Base-by-base conservation (phyloP, 176 grass and related monocot species). In the Musa schizocarpa region DNA sequence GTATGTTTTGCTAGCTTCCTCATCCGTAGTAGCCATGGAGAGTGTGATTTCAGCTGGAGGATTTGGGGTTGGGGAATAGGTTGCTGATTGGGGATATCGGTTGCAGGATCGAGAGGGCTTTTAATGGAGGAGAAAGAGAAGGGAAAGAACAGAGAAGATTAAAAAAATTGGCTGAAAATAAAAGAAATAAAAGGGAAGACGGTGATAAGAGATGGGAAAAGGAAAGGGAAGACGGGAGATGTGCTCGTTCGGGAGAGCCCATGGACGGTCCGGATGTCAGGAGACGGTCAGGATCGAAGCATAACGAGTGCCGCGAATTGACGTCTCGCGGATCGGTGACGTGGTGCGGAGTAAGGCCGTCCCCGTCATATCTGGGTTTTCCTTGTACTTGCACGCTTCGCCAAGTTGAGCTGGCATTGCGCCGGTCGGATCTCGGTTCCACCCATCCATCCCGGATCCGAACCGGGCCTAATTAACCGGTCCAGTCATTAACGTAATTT, bases 221-320 rank as follows among this genome's bases (percentile, higher is more conserved):
- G 27, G n/a, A 69, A 81, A 67, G 27, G 27, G 7, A 25, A 59
- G 43, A 48, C 59, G 2, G 51, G 74, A 62, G 16, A 43, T 43
- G 34, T 43, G 34, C 4, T 43, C 34, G 34, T 6, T 43, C 34
- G 3, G 34, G 58, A 11, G 56, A 68, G 25, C 22, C 34, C 74
- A 81, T 69, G 23, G 8, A 70, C 68, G 68, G 48, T 23, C 24
- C 16, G 43, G 63, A 53, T 66, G 81, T 77, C 71, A 76, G 52
- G 75, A 67, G 34, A 56, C 68, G 75, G 76, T 87, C 76, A 78
- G 83, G 74, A 84, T 66, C 51, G 76, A 80, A 78, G 53, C 68
- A 69, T 9, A 59, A 54, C 76, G 73, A 57, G 27, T 74, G 34
- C 62, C 34, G 29, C 11, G 12, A 79, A 79, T 67, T 73, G 68